Evolutionary conservation across 2,329 filamentous ascomycete genomes (phyloP), one percentile per base, ranked within the genome.

Genomic region (Biscogniauxia sp.): DNA sequence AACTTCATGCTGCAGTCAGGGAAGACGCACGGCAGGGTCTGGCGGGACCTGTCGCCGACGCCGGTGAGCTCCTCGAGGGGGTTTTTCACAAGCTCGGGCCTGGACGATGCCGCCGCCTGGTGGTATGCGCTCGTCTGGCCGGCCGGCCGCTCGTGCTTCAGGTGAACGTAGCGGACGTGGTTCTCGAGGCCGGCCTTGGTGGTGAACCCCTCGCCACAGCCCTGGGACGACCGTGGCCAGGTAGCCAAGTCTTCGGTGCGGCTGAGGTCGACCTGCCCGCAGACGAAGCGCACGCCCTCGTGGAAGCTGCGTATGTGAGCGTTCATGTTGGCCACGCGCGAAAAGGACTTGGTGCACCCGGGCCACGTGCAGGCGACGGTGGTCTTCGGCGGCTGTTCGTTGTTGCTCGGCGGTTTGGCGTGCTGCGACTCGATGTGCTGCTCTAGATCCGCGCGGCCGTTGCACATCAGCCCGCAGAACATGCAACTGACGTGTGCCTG

Each of bases 141-240:
- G 1, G 69, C 71, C 8, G 81, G 80, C 13, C 84, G 79, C 58
- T 79, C 76, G 17, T 76, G 70, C n/a, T 88, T 86, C 25, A 97
- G 79, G 73, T 98, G 94, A 20, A 91, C 84, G 54, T 89, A 92
- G 20, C 91, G 88, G 52, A 97, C 83, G 72, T 98, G 94, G 66
- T 95, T 90, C 73, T 94, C 90, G 0, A 97, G 82, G 28, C 87
- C 87, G 19, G 86, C 83, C 74, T 96, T 97, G 63, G 89, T 90
- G 61, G 85, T 84, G 70, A 96, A 95, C 41, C 84, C 83, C 62
- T 87, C 84, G 1, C 89, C 90, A 70, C 94, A 98, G 17, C 89
- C 91, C 55, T 87, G 81, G 9, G 82, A 76, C 20, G 23, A 23
- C 23, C 82, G 83, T 59, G 84, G 79, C 89, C 92, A 96, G 5